A percentile compares a stretch with the other conserved stretches of the same genome.
Evolutionary conservation across 2,329 filamentous ascomycete genomes (phyloP).

Genomic region (Colletotrichum tropicicola): DNA sequence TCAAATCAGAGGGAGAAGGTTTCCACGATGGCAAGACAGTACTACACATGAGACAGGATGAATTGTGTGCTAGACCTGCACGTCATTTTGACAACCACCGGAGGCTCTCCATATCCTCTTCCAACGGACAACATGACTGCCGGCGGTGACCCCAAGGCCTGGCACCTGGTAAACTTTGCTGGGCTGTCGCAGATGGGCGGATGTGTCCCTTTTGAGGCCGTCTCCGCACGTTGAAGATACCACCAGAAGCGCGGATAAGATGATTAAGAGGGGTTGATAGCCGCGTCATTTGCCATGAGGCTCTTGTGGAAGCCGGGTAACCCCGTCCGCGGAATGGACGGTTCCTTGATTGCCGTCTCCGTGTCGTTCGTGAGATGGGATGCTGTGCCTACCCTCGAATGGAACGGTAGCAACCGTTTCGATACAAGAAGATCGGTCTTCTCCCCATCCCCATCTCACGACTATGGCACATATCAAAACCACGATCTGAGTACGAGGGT

Average conservation of each 20-base stretch:
- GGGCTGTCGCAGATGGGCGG: slow-evolving; percentile 6
- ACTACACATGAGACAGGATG: too few species aligned
- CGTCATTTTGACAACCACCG: too few species aligned
- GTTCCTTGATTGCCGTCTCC: background rate
- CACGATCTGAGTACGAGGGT: background rate
- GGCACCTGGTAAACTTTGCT: slow-evolving; percentile 1
- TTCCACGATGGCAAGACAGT: too few species aligned
- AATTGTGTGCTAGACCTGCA: too few species aligned
- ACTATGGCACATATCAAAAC: background rate
- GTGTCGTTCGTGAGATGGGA: slow-evolving; percentile 10
- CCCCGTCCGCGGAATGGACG: background rate
- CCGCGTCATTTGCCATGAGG: slow-evolving; percentile 13
- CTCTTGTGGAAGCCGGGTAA: background rate
- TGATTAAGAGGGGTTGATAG: background rate
- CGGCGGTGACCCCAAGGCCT: background rate
- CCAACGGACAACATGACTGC: background rate
- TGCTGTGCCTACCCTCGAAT: background rate
- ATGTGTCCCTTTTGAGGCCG: slow-evolving; percentile 1
- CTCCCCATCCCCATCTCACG: background rate
- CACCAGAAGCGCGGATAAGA: background rate
- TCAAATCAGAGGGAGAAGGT: too few species aligned
- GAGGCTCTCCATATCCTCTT: background rate
- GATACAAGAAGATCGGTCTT: background rate
- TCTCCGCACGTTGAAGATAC: background rate
- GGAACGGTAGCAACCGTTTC: slow-evolving; percentile 15